Percentiles rank a stretch among this genome's conserved stretches.
These are phyloP conservation scores for Alternaria postmessia DNA, from an alignment of 2,329 filamentous ascomycete species.

Conservation along the genomic window DNA sequence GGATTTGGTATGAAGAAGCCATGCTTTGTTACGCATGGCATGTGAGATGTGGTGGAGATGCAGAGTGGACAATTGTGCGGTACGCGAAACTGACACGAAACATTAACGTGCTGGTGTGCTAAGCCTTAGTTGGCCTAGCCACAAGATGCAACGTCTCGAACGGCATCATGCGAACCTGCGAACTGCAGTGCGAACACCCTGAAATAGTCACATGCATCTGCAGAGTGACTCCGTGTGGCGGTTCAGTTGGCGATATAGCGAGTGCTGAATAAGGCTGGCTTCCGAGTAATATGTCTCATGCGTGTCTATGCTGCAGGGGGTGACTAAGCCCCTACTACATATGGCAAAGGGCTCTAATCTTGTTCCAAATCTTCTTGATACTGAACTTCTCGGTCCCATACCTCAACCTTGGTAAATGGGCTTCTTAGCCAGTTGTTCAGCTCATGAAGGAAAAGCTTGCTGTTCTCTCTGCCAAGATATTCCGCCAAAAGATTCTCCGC, in stretches of 20 bases:
- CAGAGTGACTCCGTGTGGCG: neutral
- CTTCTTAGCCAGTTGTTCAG: conserved; percentile 82
- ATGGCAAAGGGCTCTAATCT: neutral
- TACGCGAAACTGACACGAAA: conserved; percentile 14
- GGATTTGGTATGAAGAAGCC: conserved; percentile 3
- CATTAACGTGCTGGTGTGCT: neutral
- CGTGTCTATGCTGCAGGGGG: neutral
- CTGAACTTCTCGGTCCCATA: conserved; percentile 84
- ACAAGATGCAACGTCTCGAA: conserved; percentile 3
- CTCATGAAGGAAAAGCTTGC: conserved; percentile 83
- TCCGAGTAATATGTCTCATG: neutral
- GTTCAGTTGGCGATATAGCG: neutral
- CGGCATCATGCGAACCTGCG: neutral
- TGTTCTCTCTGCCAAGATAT: conserved; percentile 77
- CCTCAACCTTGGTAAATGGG: conserved; percentile 73
- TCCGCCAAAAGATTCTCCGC: conserved; percentile 82
- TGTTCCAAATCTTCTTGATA: conserved; percentile 57
- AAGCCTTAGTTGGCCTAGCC: conserved; percentile 3
- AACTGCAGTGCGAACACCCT: conserved; percentile 1
- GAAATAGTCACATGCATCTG: neutral
- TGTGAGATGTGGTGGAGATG: neutral
- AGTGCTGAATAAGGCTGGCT: neutral
- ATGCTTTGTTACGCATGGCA: neutral
- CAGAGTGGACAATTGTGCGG: neutral
- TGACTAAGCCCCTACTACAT: neutral